Base-by-base conservation (phyloP, 2,329 filamentous ascomycete species). In the Coniochaeta prunicola region DNA sequence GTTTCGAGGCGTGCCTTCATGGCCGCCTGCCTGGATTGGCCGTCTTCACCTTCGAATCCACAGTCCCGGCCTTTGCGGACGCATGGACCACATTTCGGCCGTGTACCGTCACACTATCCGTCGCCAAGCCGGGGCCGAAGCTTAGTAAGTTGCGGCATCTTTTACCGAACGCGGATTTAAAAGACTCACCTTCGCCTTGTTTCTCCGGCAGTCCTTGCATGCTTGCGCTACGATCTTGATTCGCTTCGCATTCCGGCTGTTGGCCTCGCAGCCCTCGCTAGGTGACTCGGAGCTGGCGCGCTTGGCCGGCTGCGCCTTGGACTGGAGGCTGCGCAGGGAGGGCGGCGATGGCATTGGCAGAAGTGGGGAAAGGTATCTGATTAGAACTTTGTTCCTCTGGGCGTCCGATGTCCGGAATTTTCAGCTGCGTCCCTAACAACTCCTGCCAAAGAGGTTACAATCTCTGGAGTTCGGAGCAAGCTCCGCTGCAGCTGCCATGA, bases 41-140 rank as follows among this genome's bases (percentile, higher is more conserved):
- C 68, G 5, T 61, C 67, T 45, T 69, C 66, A 40, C 68, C 69
- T 13, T 69, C 68, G 57, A 71, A 73, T n/a, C 65, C 62, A 53
- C 70, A 73, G 1, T 63, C 56, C 21, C 65, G 62, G 15, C 60
- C 61, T 45, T 68, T 68, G 53, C 64, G 59, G 13, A 63, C 59
- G 63, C 70, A 73, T 31, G 62, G 64, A 6, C 64, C 60, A 56
- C 70, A 73, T 59, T 65, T 63, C 0, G 70, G 70, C 1, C 70
- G 67, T 17, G 50, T 63, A 9, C 69, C 70, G 59, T 71, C 69
- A 50, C 70, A 73, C 70, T 72, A 57, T 12, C 21, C 19, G 28
- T 2, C 17, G 53, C 53, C 30, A 56, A 40, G 33, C 31, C 53
- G 28, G 53, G 31, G 26, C 53, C 53, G 31, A n/a, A n/a, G 17